phyloP scores from a whole-genome alignment of 192 early-diverging fungal genomes.

The Radiomyces spectabilis region DNA sequence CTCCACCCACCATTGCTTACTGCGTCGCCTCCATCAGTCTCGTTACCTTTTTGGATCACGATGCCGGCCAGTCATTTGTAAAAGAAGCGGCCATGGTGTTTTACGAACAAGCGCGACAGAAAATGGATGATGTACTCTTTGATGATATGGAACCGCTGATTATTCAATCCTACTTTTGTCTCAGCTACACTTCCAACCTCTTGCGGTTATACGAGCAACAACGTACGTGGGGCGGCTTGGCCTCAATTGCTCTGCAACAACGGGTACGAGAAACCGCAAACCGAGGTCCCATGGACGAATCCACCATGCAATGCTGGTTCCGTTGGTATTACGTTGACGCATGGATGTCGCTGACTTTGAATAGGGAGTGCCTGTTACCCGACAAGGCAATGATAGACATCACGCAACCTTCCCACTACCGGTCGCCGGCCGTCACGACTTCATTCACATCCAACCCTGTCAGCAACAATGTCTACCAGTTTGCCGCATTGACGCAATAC shows the following conservation, averaged over 20 bases:
- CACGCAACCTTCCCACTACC: background rate
- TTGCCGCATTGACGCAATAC: slow-evolving; percentile 4
- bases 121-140: slow-evolving; percentile 24
- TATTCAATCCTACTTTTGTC: slow-evolving; percentile 21
- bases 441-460: background rate
- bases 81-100: slow-evolving; percentile 17
- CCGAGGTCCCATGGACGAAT: background rate
- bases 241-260: slow-evolving; percentile 14
- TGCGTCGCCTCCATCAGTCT: slow-evolving; percentile 22
- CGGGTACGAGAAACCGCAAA: background rate
- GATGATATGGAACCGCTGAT: slow-evolving; percentile 8
- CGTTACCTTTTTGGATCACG: slow-evolving; percentile 21
- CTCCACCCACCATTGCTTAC: slow-evolving; percentile 12
- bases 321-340: slow-evolving; percentile 30
- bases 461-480: background rate
- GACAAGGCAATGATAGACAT: background rate
- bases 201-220: slow-evolving; percentile 26
- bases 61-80: background rate
- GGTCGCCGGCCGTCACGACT: too few species aligned
- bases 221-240: slow-evolving; percentile 20
- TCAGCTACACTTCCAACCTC: slow-evolving; percentile 25
- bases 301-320: slow-evolving; percentile 9
- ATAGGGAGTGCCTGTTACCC: slow-evolving; percentile 10
- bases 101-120: slow-evolving; percentile 20
- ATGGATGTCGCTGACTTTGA: slow-evolving; percentile 18